A percentile compares a stretch with the other conserved stretches of the same genome.
phyloP scores from a whole-genome alignment of 208 protist genomes.

The Trypanosoma scelopori region DNA sequence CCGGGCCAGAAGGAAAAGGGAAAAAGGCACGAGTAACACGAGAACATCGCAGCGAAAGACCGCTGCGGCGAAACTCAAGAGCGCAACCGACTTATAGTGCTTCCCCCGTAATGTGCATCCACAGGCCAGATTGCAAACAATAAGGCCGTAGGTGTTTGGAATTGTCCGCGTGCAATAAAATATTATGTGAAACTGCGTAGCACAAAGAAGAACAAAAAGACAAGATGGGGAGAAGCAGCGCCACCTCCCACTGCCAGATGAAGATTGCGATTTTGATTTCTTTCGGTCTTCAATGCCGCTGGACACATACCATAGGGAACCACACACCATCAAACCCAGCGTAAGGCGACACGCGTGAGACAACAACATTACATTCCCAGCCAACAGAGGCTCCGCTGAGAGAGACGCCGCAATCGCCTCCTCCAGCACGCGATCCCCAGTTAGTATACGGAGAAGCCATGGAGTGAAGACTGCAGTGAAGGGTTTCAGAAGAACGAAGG shows the following conservation, averaged over 20 bases:
- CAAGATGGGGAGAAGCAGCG: constrained; percentile 2
- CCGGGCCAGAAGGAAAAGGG: constrained; percentile 30
- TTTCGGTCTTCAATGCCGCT: constrained; percentile 6
- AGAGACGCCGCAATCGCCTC: background rate
- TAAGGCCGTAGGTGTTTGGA: constrained; percentile 90
- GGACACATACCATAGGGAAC: constrained; percentile 30
- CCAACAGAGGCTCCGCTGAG: constrained; percentile 1
- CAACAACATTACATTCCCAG: constrained; percentile 24
- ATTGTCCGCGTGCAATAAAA: constrained; percentile 91
- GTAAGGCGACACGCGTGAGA: constrained; percentile 34
- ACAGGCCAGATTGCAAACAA: constrained; percentile 48
- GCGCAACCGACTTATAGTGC: constrained; percentile 19
- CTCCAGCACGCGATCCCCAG: constrained; percentile 30
- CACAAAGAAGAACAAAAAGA: constrained; percentile 57
- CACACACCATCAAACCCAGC: constrained; percentile 29
- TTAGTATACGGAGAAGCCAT: constrained; percentile 15
- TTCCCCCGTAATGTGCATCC: constrained; percentile 35
- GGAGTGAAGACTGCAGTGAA: constrained; percentile 7
- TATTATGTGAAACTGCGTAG: constrained; percentile 85
- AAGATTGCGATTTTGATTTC: background rate
- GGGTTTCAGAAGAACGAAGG: constrained; percentile 20
- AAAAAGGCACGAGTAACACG: constrained; percentile 57
- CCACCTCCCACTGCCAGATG: background rate
- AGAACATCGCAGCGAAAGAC: constrained; percentile 86
- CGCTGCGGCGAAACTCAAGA: constrained; percentile 40